Conservation (phyloP, 1,284 basidiomycete species). For the Boletus sp. region DNA sequence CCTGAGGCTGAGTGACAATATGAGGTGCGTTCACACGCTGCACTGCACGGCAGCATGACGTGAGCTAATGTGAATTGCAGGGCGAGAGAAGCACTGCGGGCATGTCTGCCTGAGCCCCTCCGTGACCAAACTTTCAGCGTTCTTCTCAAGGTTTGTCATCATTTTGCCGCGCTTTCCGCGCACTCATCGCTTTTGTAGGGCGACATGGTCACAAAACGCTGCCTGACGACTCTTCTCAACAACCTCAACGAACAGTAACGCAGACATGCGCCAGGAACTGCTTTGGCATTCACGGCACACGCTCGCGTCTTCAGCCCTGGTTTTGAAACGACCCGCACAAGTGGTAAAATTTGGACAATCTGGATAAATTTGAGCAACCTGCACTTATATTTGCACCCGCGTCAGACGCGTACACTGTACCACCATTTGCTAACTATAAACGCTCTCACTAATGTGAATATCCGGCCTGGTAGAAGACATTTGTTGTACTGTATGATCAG, state of each 20-base stretch:
- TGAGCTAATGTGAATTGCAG: conserved; percentile 39
- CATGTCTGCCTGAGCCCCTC: conserved; percentile 95
- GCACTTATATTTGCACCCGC: conserved; percentile 32
- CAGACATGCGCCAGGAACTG: background rate
- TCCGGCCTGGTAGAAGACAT: conserved; percentile 30
- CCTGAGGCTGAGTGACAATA: conserved; percentile 91
- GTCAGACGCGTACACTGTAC: conserved; percentile 30
- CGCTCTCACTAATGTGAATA: conserved; percentile 32
- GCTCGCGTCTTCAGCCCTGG: conserved; percentile 3
- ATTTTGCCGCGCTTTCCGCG: background rate
- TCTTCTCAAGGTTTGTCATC: conserved; percentile 71
- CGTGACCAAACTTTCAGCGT: conserved; percentile 92
- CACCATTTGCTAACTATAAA: conserved; percentile 33
- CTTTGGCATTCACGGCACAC: background rate
- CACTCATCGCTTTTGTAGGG: conserved; percentile 48
- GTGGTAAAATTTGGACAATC: conserved; percentile 33
- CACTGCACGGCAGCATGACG: conserved; percentile 7
- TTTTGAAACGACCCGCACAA: conserved; percentile 18
- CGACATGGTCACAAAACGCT: conserved; percentile 95
- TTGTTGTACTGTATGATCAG: conserved; percentile 34
- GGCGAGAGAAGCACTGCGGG: conserved; percentile 92
- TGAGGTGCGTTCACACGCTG: conserved; percentile 57
- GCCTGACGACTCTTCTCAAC: conserved; percentile 90
- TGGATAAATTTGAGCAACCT: conserved; percentile 27
- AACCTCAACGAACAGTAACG: conserved; percentile 72